These are phyloP conservation scores for Blastobotrys americana DNA, from an alignment of 805 yeast genomes.

Conservation along the genomic window DNA sequence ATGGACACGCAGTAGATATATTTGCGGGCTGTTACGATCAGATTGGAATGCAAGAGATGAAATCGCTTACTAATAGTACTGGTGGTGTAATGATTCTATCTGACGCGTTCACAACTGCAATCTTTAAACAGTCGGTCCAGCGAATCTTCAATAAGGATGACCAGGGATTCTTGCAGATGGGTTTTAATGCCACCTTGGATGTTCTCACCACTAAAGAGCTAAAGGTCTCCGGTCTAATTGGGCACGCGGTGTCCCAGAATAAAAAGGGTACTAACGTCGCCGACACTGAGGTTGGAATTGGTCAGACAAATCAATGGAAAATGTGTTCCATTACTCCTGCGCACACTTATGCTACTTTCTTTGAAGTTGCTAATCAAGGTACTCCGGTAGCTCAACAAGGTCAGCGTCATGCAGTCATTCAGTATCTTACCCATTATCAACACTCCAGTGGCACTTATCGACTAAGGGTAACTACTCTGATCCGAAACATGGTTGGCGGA, in stretches of 20 bases:
- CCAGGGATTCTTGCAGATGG: slow-evolving; percentile 80
- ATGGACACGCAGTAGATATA: slow-evolving; percentile 78
- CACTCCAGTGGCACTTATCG: slow-evolving; percentile 91
- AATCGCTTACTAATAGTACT: slow-evolving; percentile 69
- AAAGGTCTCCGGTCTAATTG: slow-evolving; percentile 87
- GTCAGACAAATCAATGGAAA: slow-evolving; percentile 85
- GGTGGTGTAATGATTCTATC: slow-evolving; percentile 86
- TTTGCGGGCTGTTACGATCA: slow-evolving; percentile 96
- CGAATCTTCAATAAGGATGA: slow-evolving; percentile 82
- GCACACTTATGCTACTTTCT: slow-evolving; percentile 82
- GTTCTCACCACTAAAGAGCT: slow-evolving; percentile 73
- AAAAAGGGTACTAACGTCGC: slow-evolving; percentile 64
- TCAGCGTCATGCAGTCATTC: slow-evolving; percentile 43
- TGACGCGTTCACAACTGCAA: slow-evolving; percentile 90
- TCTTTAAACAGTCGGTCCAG: slow-evolving; percentile 84
- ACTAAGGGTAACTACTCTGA: slow-evolving; percentile 82
- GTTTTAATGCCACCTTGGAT: slow-evolving; percentile 81
- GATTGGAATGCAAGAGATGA: slow-evolving; percentile 92
- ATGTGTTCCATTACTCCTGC: slow-evolving; percentile 80
- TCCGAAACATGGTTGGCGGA: slow-evolving; percentile 44
- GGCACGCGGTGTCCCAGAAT: slow-evolving; percentile 72
- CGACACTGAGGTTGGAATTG: slow-evolving; percentile 89
- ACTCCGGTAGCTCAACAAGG: slow-evolving; percentile 25
- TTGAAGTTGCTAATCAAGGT: slow-evolving; percentile 55
- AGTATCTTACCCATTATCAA: slow-evolving; percentile 86